phyloP scores from a whole-genome alignment of 139 green algal genomes.

The Haematococcus sp. region DNA sequence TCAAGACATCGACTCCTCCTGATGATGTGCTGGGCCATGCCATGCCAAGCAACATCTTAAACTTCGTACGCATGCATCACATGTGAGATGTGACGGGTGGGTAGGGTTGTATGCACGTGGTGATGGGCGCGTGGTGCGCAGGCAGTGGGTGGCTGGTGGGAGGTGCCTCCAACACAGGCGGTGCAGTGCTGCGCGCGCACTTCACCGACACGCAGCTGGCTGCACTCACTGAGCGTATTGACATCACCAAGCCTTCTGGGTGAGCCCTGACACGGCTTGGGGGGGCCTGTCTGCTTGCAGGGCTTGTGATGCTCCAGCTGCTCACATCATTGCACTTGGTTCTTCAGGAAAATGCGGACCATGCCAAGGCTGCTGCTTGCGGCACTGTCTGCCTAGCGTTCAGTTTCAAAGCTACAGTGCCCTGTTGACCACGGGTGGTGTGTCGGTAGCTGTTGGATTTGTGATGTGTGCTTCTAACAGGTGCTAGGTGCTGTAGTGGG shows the following conservation, averaged over 20 bases:
- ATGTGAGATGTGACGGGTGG: too few species aligned
- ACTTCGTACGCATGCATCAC: too few species aligned
- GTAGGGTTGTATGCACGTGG: too few species aligned
- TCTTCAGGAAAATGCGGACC: not conserved
- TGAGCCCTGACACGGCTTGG: not conserved
- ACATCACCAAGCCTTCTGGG: slow-evolving; percentile 42
- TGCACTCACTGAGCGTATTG: slow-evolving; percentile 63
- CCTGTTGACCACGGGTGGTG: too few species aligned
- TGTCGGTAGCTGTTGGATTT: too few species aligned
- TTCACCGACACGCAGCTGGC: slow-evolving; percentile 77
- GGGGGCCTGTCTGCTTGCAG: not conserved
- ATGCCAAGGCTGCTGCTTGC: not conserved
- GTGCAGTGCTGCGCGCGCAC: slow-evolving; percentile 75
- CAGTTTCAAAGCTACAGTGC: not conserved
- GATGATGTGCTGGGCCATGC: too few species aligned
- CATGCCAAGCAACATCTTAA: too few species aligned
- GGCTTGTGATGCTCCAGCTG: not conserved
- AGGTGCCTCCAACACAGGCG: slow-evolving; percentile 89
- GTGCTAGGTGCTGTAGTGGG: too few species aligned
- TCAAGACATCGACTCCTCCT: too few species aligned
- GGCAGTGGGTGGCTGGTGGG: slow-evolving; percentile 88
- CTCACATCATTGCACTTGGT: not conserved
- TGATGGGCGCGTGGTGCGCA: too few species aligned
- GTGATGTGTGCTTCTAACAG: too few species aligned
- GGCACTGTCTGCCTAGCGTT: not conserved